Conservation (phyloP, 106 monocot species). For the Triglochin maritima region DNA sequence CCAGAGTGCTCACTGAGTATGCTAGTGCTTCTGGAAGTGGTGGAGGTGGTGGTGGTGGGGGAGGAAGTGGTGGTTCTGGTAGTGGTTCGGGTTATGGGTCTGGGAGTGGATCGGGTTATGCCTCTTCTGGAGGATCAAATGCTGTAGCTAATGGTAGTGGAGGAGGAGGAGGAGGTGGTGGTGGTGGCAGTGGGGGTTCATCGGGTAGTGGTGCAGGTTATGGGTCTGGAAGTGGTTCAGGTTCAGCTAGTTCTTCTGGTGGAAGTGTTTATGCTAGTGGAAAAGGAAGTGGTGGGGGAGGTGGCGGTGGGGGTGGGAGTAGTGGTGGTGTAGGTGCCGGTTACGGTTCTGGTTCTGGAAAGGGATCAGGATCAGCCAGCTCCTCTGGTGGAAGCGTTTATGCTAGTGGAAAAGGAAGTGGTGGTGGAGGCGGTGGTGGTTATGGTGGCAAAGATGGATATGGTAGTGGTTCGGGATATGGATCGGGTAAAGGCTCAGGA, state of each 20-base stretch:
- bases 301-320: neutral
- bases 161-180: neutral
- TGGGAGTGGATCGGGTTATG: too few species aligned
- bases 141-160: neutral
- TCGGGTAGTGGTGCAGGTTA: neutral
- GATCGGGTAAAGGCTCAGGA: neutral
- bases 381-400: neutral
- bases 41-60: neutral
- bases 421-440: neutral
- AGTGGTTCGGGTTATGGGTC: too few species aligned
- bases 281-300: neutral
- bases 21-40: too few species aligned
- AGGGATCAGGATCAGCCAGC: neutral
- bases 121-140: too few species aligned
- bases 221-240: neutral
- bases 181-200: too few species aligned
- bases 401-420: neutral
- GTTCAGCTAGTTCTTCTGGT: neutral
- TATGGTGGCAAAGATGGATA: neutral
- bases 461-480: conserved; percentile 1
- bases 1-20: too few species aligned
- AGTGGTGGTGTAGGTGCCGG: neutral
- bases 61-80: too few species aligned
- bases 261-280: conserved; percentile 4
- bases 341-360: neutral